A percentile compares a stretch with the other conserved stretches of the same genome.
phyloP scores from a whole-genome alignment of 2,329 filamentous ascomycete species.

The Stagonosporopsis chrysanthemi region DNA sequence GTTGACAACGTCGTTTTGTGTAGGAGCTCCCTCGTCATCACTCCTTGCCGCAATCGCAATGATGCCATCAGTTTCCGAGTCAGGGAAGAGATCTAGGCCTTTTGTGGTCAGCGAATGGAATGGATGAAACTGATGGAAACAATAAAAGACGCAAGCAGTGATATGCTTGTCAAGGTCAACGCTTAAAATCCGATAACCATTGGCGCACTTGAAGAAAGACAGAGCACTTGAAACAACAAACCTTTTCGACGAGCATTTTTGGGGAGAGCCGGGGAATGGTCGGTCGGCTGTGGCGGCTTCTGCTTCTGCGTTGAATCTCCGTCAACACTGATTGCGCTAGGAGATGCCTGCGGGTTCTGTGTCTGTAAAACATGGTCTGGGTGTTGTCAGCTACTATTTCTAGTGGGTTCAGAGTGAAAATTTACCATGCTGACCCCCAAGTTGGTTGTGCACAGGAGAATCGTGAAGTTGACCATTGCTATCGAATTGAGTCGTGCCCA shows the following conservation, averaged over 20 bases:
- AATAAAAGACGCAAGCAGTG: not conserved
- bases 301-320: not conserved
- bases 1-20: not conserved
- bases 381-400: not conserved
- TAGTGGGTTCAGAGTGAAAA: not conserved
- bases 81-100: not conserved
- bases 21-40: no score
- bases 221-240: constrained; percentile 14
- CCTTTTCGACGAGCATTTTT: constrained; percentile 4
- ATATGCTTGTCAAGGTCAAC: not conserved
- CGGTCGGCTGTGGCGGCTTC: constrained; percentile 1
- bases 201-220: constrained; percentile 3
- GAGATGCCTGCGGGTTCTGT: not conserved
- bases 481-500: constrained; percentile 6
- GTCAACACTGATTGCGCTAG: not conserved
- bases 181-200: not conserved
- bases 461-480: constrained; percentile 4
- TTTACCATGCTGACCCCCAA: constrained; percentile 9
- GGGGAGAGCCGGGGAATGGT: not conserved
- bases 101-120: not conserved
- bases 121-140: not conserved
- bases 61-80: not conserved
- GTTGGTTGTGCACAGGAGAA: constrained; percentile 6
- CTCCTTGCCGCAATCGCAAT: not conserved
- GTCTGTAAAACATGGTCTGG: not conserved